These are phyloP conservation scores for Entonaema liquescens DNA, from an alignment of 495 filamentous ascomycete species.

Conservation along the genomic window DNA sequence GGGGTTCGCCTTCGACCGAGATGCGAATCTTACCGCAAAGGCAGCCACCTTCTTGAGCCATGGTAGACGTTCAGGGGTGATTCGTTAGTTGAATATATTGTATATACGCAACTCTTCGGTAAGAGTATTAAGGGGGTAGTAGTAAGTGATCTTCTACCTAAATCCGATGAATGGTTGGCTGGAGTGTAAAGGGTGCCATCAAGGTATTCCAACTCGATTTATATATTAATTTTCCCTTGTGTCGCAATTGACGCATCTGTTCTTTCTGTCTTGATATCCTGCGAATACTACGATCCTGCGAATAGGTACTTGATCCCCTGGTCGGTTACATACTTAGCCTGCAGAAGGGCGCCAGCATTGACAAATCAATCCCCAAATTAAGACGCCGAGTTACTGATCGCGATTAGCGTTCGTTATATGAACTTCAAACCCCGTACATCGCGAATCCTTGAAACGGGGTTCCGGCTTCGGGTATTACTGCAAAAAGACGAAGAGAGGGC, in stretches of 20 bases:
- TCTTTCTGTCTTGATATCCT: neutral
- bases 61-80: slow-evolving; percentile 31
- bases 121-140: neutral
- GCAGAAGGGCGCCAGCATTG: slow-evolving; percentile 9
- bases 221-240: slow-evolving; percentile 2
- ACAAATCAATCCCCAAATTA: neutral
- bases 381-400: neutral
- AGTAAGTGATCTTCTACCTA: neutral
- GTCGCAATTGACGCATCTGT: neutral
- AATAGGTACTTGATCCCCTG: neutral
- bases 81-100: slow-evolving; percentile 10
- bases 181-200: neutral
- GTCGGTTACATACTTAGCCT: neutral
- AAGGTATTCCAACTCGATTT: slow-evolving; percentile 9
- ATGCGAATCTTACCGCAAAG: slow-evolving; percentile 53
- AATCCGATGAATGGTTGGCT: neutral
- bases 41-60: slow-evolving; percentile 53
- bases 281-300: neutral
- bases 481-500: neutral
- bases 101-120: slow-evolving; percentile 1
- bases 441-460: neutral
- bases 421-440: neutral
- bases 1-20: slow-evolving; percentile 46
- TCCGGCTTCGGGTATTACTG: neutral
- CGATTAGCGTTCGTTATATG: neutral